Base-by-base conservation (phyloP, 2,329 filamentous ascomycete genomes). In the Epichloe sp. region DNA sequence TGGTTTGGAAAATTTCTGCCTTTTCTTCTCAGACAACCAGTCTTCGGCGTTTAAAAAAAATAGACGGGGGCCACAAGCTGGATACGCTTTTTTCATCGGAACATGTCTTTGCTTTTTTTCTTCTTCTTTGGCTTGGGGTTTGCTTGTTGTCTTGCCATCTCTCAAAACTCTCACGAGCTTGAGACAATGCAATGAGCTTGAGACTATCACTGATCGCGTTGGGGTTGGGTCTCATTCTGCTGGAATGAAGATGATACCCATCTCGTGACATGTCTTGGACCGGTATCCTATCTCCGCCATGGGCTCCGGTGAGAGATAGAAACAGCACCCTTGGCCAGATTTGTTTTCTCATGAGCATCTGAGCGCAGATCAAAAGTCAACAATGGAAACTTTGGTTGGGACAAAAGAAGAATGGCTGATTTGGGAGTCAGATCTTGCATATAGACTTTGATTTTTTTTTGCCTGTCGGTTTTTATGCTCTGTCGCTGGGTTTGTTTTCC, bases 251-350 rank as follows among this genome's bases (percentile, higher is more conserved):
- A 63, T 59, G 53, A 17, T 52, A 50, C 49, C 55, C 50, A 54
- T 56, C 51, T 59, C 53, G 59, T 57, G 58, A 59, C 57, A 55
- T 64, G 62, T 66, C 61, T 65, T 56, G 59, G 62, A 62, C 35
- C 34, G 52, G 48, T 44, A 19, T 49, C 45, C 38, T 47, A 38
- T 37, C 35, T 23, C 40, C 17, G 44, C 43, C 21, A 48, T 43
- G 38, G 37, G 35, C 26, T 42, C 49, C 44, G 43, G 50, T 15
- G 36, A 41, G 44, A 41, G 14, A 14, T 44, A 40, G 26, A 49
- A 44, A 47, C 43, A 38, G 5, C 19, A 44, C 45, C 40, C 34
- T 51, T 40, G 43, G 7, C 15, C 10, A 34, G 3, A 17, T 38
- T 43, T 19, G 10, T 15, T 17, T 47, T 40, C 45, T n/a, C 21